A percentile compares a stretch with the other conserved stretches of the same genome.
Evolutionary conservation across 2,329 filamentous ascomycete genomes (phyloP).

Genomic region (Cladosporium sp.): DNA sequence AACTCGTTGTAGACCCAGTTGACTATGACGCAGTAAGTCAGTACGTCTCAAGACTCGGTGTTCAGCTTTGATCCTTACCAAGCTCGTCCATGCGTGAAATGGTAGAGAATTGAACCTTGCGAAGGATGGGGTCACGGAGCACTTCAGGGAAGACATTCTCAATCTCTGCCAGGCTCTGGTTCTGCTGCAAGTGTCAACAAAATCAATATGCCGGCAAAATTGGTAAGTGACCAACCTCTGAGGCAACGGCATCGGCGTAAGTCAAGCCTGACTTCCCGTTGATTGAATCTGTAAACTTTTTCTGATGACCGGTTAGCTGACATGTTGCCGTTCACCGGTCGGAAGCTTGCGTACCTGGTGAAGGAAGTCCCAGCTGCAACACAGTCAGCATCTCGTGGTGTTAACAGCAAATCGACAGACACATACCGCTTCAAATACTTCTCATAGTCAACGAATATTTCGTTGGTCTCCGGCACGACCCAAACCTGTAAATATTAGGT

Average conservation of each 20-base stretch:
- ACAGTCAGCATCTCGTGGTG: conserved; percentile 18
- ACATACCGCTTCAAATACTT: conserved; percentile 77
- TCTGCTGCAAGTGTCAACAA: conserved; percentile 32
- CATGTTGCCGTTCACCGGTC: conserved; percentile 11
- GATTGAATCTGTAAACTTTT: conserved; percentile 90
- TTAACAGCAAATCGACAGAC: not conserved
- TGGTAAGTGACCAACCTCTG: conserved; percentile 27
- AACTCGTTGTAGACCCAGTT: conserved; percentile 62
- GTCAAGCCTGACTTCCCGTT: conserved; percentile 86
- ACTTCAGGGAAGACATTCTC: conserved; percentile 89
- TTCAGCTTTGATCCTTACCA: conserved; percentile 40
- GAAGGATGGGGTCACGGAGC: conserved; percentile 83
- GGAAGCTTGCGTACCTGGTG: conserved; percentile 61
- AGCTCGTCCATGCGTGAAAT: conserved; percentile 83
- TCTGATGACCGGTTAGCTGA: conserved; percentile 47
- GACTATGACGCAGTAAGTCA: conserved; percentile 28
- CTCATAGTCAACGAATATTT: conserved; percentile 86
- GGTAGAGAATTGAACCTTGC: conserved; percentile 86
- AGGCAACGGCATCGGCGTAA: conserved; percentile 78
- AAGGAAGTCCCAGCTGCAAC: conserved; percentile 79
- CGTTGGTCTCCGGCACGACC: conserved; percentile 84
- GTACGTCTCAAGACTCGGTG: no score
- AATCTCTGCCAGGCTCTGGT: conserved; percentile 73
- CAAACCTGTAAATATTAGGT: conserved; percentile 64
- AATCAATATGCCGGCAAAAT: not conserved